These are phyloP conservation scores for Sugiyamaella mastotermitis DNA, from an alignment of 805 yeast genomes.

Conservation along the genomic window DNA sequence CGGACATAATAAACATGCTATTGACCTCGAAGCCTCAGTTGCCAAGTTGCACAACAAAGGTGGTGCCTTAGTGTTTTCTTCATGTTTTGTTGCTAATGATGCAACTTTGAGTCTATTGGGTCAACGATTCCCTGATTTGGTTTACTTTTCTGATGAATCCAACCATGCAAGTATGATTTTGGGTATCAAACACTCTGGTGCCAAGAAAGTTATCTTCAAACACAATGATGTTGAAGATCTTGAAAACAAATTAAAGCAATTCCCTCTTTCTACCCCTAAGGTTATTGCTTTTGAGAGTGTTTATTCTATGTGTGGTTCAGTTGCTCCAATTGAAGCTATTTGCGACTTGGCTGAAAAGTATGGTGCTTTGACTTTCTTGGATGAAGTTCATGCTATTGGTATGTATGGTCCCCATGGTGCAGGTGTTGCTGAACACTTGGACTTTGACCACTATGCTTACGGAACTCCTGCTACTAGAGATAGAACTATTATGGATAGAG, in stretches of 20 bases:
- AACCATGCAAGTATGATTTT: slow-evolving; percentile 98
- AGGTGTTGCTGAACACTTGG: slow-evolving; percentile 96
- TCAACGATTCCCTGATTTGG: slow-evolving; percentile 81
- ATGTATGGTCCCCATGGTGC: slow-evolving; percentile 99
- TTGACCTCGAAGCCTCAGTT: slow-evolving; percentile 74
- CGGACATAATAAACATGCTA: slow-evolving; percentile 91
- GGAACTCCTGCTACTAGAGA: slow-evolving; percentile 42
- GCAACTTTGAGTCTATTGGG: slow-evolving; percentile 89
- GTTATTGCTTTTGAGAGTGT: slow-evolving; percentile 96
- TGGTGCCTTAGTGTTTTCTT: slow-evolving; percentile 89
- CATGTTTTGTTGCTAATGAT: slow-evolving; percentile 96
- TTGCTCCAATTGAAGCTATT: slow-evolving; percentile 85
- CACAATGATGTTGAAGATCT: slow-evolving; percentile 85
- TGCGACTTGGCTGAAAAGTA: slow-evolving; percentile 96
- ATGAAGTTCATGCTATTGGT: slow-evolving; percentile 99
- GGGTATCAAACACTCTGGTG: slow-evolving; percentile 87
- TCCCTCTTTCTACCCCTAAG: slow-evolving; percentile 86
- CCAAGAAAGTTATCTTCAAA: slow-evolving; percentile 82
- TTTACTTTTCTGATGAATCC: slow-evolving; percentile 84
- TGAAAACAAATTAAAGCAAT: slow-evolving; percentile 68
- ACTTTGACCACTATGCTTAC: slow-evolving; percentile 74
- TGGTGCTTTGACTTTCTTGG: slow-evolving; percentile 94
- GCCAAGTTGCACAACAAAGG: slow-evolving; percentile 93
- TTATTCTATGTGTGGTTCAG: slow-evolving; percentile 97
- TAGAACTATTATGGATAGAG: slow-evolving; percentile 73